phyloP scores from a whole-genome alignment of 1,284 basidiomycete species.

The Irpex rosettiformis region DNA sequence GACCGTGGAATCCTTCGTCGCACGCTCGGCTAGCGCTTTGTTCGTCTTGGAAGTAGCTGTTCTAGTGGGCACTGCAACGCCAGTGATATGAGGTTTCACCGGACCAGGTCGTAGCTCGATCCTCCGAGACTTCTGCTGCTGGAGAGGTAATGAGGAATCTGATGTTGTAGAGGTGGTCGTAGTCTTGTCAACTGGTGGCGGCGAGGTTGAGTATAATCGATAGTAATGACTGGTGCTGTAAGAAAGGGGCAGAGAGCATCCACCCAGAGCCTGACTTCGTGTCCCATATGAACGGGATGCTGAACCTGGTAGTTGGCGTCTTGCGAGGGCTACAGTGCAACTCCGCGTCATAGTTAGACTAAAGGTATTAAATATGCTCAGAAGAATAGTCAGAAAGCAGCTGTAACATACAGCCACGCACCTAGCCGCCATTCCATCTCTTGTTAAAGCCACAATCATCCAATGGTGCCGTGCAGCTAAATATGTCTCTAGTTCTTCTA shows the following conservation, averaged over 20 bases:
- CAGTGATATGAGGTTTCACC: constrained; percentile 42
- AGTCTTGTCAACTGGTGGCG: constrained; percentile 27
- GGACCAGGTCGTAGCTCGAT: constrained; percentile 64
- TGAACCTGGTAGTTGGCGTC: background rate
- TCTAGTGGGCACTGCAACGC: constrained; percentile 6
- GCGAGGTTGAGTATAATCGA: constrained; percentile 16
- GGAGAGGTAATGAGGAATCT: constrained; percentile 15
- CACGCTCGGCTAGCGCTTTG: constrained; percentile 2
- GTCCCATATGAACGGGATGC: constrained; percentile 6
- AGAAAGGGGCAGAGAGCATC: background rate
- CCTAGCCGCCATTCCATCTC: constrained; percentile 33
- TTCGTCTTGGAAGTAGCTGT: background rate
- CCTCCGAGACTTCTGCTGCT: constrained; percentile 43
- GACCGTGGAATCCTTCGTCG: background rate
- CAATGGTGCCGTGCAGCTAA: constrained; percentile 12
- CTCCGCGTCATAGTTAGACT: constrained; percentile 11
- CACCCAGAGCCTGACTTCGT: constrained; percentile 1
- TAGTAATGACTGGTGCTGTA: background rate
- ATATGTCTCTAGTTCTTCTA: background rate
- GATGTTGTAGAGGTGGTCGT: constrained; percentile 17
- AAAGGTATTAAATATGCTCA: background rate
- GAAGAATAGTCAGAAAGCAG: background rate
- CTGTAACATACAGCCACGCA: constrained; percentile 13
- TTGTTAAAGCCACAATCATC: constrained; percentile 31
- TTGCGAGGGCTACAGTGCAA: constrained; percentile 1